These are phyloP conservation scores for Sporothrix humicola DNA, from an alignment of 2,329 filamentous ascomycete genomes.

Conservation along the genomic window DNA sequence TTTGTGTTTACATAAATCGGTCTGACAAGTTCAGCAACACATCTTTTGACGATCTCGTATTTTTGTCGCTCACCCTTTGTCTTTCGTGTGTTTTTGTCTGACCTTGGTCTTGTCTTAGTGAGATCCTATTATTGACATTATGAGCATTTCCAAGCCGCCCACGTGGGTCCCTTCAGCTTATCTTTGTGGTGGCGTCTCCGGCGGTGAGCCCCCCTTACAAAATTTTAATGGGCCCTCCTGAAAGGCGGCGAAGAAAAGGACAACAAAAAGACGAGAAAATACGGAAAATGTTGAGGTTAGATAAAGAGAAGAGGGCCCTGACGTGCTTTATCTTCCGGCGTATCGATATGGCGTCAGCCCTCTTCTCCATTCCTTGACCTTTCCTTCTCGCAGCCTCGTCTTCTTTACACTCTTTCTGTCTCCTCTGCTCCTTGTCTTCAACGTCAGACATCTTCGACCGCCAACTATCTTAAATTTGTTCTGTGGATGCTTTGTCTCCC, in stretches of 20 bases:
- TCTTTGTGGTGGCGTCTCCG: conserved; percentile 7
- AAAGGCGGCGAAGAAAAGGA: conserved; percentile 9
- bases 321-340: background rate
- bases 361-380: background rate
- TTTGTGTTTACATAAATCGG: background rate
- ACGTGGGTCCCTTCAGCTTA: conserved; percentile 28
- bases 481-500: background rate
- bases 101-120: background rate
- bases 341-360: conserved; percentile 20
- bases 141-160: background rate
- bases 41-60: background rate
- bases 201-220: background rate
- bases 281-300: background rate
- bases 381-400: background rate
- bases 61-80: background rate
- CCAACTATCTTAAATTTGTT: background rate
- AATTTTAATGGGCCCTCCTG: conserved; percentile 11
- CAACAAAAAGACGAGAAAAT: background rate
- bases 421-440: background rate
- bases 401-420: background rate
- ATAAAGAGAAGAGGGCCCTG: conserved; percentile 11
- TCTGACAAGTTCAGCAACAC: background rate
- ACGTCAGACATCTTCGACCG: background rate
- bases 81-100: background rate
- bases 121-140: background rate